phyloP scores from a whole-genome alignment of 495 filamentous ascomycete genomes.

The Cercophora sp. region DNA sequence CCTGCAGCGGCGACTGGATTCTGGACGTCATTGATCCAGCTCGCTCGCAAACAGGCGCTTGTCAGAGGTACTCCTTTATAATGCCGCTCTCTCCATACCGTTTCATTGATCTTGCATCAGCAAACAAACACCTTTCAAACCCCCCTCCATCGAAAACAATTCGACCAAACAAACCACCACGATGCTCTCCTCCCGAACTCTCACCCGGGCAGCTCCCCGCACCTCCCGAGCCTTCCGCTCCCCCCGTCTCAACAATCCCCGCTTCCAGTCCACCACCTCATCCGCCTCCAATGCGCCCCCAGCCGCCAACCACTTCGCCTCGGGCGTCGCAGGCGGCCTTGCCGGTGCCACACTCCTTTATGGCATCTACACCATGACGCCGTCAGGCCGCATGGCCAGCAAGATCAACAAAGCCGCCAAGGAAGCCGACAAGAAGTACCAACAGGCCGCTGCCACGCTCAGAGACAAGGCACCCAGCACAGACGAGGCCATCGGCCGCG shows the following conservation, averaged over 20 bases:
- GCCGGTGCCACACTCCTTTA: conserved; percentile 33
- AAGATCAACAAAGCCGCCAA: conserved; percentile 45
- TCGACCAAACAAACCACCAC: neutral
- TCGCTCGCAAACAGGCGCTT: too few species aligned
- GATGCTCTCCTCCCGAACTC: neutral
- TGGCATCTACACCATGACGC: conserved; percentile 55
- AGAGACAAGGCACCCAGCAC: conserved; percentile 53
- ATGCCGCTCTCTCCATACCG: too few species aligned
- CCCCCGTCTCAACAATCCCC: conserved; percentile 14
- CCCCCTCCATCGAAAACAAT: too few species aligned
- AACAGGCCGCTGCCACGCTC: conserved; percentile 47
- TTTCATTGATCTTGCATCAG: too few species aligned
- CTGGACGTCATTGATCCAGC: too few species aligned
- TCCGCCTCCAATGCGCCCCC: conserved; percentile 23
- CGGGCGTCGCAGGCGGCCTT: conserved; percentile 47
- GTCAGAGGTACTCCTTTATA: too few species aligned
- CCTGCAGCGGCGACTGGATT: too few species aligned
- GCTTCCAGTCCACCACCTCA: conserved; percentile 40
- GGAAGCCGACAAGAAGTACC: conserved; percentile 49
- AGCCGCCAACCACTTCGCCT: conserved; percentile 43
- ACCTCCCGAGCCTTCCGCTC: neutral
- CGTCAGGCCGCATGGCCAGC: conserved; percentile 46
- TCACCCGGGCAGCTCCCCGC: neutral
- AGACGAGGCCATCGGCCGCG: conserved; percentile 53
- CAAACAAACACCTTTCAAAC: too few species aligned